Evolutionary conservation across 163 green algal species (phyloP).

Genomic region (Scenedesmus sp.): DNA sequence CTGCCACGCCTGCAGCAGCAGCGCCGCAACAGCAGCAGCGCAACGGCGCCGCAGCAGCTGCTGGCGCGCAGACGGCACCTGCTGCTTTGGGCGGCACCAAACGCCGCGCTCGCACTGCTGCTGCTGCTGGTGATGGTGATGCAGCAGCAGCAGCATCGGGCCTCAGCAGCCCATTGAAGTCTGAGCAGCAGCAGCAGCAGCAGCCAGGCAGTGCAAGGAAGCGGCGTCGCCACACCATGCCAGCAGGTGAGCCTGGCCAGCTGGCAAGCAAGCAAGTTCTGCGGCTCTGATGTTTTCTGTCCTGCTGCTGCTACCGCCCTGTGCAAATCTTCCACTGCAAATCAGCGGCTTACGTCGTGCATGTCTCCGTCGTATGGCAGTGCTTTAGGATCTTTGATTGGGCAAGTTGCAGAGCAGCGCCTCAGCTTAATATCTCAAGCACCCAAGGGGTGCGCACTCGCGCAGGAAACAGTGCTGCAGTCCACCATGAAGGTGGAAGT

Average conservation of each 20-base stretch:
- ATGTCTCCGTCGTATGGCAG: too few relatives aligned
- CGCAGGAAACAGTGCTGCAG: background rate
- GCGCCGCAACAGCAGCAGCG: background rate
- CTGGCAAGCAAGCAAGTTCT: background rate
- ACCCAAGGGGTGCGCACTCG: too few relatives aligned
- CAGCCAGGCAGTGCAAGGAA: slow-evolving; percentile 14
- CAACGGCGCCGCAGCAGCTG: slow-evolving; percentile 25
- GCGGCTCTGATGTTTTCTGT: background rate
- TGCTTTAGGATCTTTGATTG: too few relatives aligned
- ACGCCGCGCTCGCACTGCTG: background rate
- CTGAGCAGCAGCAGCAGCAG: background rate
- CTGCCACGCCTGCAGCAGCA: slow-evolving; percentile 3
- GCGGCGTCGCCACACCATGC: slow-evolving; percentile 26
- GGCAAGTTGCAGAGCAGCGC: too few relatives aligned
- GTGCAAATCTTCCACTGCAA: background rate
- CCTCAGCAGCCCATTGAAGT: background rate
- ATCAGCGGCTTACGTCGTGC: too few relatives aligned
- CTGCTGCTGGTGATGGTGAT: background rate
- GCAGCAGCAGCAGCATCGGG: background rate
- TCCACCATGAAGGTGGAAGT: background rate
- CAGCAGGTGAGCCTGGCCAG: slow-evolving; percentile 10
- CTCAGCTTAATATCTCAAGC: too few relatives aligned
- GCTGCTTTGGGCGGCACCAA: slow-evolving; percentile 10
- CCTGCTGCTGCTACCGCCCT: background rate
- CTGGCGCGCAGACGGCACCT: slow-evolving; percentile 13